Percentiles rank a stretch among this genome's conserved stretches.
phyloP scores from a whole-genome alignment of 257 asterid genomes.

The Jasminum sambac region DNA sequence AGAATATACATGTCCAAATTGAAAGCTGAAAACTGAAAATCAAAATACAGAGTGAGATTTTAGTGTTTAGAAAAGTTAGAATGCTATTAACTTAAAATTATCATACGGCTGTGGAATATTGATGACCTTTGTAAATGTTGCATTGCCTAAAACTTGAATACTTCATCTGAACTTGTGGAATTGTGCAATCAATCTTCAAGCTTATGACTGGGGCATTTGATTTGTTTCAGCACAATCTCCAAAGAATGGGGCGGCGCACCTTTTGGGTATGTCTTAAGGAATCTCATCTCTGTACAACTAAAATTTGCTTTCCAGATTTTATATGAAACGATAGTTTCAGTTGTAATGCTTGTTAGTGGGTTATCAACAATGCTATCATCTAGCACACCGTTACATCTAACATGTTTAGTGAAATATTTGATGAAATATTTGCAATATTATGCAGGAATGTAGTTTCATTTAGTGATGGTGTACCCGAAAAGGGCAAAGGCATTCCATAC shows the following conservation, averaged over 20 bases:
- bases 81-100: background rate
- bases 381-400: background rate
- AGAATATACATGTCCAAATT: too few species aligned
- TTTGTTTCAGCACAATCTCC: conserved; percentile 69
- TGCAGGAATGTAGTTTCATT: conserved; percentile 89
- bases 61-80: background rate
- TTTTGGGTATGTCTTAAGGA: conserved; percentile 65
- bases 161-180: background rate
- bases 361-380: background rate
- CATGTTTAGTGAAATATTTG: background rate
- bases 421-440: background rate
- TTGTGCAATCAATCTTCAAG: background rate
- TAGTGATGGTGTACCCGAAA: conserved; percentile 77
- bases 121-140: background rate
- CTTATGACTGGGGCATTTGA: background rate
- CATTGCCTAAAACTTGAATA: background rate
- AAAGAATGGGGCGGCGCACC: conserved; percentile 85
- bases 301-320: background rate
- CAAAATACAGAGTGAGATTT: too few species aligned
- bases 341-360: background rate
- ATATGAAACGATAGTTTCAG: background rate
- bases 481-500: conserved; percentile 82
- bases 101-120: background rate
- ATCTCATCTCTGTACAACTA: background rate
- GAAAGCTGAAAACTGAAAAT: too few species aligned